These are phyloP conservation scores for Vigna radiata DNA, from an alignment of 306 rosid genomes.

Conservation along the genomic window DNA sequence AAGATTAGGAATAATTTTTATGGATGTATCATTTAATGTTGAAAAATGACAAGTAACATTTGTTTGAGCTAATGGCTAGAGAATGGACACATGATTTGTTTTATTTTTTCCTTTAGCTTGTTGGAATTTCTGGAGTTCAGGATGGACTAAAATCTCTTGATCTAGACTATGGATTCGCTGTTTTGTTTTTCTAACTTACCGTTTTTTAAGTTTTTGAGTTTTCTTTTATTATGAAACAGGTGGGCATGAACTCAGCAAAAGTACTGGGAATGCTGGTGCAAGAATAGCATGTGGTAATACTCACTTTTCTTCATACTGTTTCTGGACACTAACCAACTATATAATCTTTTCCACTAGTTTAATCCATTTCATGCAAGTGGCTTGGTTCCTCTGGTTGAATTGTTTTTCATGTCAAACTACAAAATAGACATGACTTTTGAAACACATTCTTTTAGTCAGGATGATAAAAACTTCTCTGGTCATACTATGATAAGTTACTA, in stretches of 20 bases:
- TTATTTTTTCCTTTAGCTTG: conserved; percentile 3
- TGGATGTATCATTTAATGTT: too few relatives aligned
- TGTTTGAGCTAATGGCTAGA: neutral
- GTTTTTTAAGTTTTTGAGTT: neutral
- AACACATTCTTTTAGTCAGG: neutral
- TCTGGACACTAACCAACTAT: neutral
- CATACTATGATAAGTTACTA: too few relatives aligned
- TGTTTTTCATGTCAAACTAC: conserved; percentile 25
- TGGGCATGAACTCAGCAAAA: conserved; percentile 84
- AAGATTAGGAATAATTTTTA: too few relatives aligned
- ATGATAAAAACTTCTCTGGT: neutral
- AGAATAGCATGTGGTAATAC: conserved; percentile 80
- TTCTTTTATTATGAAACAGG: conserved; percentile 52
- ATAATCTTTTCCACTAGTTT: conserved; percentile 11
- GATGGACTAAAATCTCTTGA: conserved; percentile 32
- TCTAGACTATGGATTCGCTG: neutral
- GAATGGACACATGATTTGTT: neutral
- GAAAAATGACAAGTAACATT: too few relatives aligned
- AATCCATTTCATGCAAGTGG: conserved; percentile 10
- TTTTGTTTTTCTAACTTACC: neutral
- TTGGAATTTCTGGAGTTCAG: conserved; percentile 1
- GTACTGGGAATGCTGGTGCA: conserved; percentile 92
- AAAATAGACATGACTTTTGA: neutral
- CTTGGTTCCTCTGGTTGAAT: neutral
- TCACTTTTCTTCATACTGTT: conserved; percentile 35